These are phyloP conservation scores for Melaleuca quinquenervia DNA, from an alignment of 345 rosid species.

Conservation along the genomic window DNA sequence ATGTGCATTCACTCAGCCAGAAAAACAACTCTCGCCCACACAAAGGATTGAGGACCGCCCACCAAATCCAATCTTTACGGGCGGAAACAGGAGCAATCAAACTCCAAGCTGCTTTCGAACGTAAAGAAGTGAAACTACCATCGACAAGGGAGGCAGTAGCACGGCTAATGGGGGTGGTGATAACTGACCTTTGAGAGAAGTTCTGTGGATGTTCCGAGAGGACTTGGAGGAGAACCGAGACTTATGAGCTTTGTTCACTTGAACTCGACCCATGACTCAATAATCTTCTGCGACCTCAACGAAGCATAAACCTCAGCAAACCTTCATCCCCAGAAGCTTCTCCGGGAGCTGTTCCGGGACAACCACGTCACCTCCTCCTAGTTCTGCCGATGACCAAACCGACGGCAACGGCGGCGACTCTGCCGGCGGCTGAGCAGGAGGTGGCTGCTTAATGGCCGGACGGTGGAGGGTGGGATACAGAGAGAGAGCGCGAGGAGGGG, in stretches of 20 bases:
- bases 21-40: not conserved
- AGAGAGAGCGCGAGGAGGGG: no score
- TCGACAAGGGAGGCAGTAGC: not conserved
- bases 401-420: not conserved
- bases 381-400: not conserved
- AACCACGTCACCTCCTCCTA: not conserved
- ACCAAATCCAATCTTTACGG: not conserved
- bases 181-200: slow-evolving; percentile 41
- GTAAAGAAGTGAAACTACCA: not conserved
- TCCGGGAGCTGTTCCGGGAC: not conserved
- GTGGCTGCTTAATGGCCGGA: not conserved
- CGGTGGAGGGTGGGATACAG: not conserved
- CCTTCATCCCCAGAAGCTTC: not conserved
- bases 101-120: not conserved
- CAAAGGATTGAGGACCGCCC: not conserved
- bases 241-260: slow-evolving; percentile 80
- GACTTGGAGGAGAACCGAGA: slow-evolving; percentile 73
- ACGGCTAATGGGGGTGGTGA: not conserved
- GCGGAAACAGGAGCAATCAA: not conserved
- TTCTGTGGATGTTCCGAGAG: slow-evolving; percentile 65
- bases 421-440: not conserved
- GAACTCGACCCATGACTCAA: slow-evolving; percentile 30
- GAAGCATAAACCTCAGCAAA: not conserved
- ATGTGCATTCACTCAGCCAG: not conserved
- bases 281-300: not conserved